phyloP scores from a whole-genome alignment of 208 protist species.

The Trypanosoma vivax region DNA sequence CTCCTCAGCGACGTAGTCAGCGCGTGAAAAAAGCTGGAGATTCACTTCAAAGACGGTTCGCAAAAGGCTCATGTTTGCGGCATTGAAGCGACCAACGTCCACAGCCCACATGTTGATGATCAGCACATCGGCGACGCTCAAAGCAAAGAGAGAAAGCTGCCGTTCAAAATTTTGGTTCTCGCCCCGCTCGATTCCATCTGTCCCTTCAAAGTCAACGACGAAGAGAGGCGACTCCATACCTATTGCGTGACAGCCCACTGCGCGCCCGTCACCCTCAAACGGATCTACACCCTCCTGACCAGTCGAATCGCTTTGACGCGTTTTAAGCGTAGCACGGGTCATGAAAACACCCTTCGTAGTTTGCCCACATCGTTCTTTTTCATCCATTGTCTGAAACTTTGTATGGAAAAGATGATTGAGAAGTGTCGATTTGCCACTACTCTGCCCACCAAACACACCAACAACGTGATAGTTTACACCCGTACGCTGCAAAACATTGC shows the following conservation, averaged over 20 bases:
- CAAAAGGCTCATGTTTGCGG: constrained; percentile 92
- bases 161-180: constrained; percentile 95
- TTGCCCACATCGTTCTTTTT: constrained; percentile 77
- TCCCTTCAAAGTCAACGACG: constrained; percentile 97
- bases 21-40: constrained; percentile 91
- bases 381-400: constrained; percentile 92
- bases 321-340: constrained; percentile 27
- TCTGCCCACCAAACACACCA: constrained; percentile 94
- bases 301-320: neutral
- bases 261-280: too few species aligned
- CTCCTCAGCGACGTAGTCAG: constrained; percentile 61
- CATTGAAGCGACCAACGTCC: constrained; percentile 95
- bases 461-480: constrained; percentile 86
- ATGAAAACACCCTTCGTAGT: constrained; percentile 94
- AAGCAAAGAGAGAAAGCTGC: constrained; percentile 95
- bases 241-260: too few species aligned
- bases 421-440: constrained; percentile 96
- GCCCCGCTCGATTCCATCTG: constrained; percentile 93
- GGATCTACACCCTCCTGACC: neutral
- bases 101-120: constrained; percentile 97
- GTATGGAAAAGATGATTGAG: constrained; percentile 95
- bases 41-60: constrained; percentile 96
- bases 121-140: constrained; percentile 93
- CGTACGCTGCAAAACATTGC: constrained; percentile 25
- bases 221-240: constrained; percentile 48